Evolutionary conservation across 495 filamentous ascomycete species (phyloP), one percentile per base, ranked within the genome.

Genomic region (Tuber brumale): DNA sequence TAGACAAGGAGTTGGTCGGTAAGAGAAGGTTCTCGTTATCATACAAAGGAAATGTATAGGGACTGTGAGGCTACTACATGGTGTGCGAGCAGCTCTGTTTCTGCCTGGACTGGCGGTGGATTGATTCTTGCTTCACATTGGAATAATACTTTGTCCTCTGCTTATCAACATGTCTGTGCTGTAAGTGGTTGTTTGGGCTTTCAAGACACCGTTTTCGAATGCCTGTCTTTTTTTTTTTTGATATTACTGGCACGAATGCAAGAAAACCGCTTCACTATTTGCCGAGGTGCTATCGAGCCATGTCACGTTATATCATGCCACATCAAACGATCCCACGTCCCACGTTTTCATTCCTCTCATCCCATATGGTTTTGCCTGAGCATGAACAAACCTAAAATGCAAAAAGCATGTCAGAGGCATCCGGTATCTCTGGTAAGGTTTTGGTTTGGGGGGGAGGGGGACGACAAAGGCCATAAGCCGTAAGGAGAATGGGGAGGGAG

Each of bases 361-460:
- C 91, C 95, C 95, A 99, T 45, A 99, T 87, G 80, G 94, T 97
- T 90, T 99, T 97, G 4, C 95, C 95, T 61, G 93, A 96, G 85
- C 95, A 98, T 21, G 92, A 95, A 75, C 89, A 91, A n/a, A 83
- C 79, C 82, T 83, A 74, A 27, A n/a, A 83, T 77, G 81, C 83
- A 70, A 23, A 73, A 23, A 72, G 39, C 23, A 12, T 51, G 41
- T 77, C 42, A 77, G 74, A 41, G 51, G 69, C 66, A 23, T 9
- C 9, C 27, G 27, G 39, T 41, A 61, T 46, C 48, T 37, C 0
- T 18, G 43, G 37, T 4, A 75, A 14, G 27, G 23, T 39, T 75
- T 71, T n/a, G n/a, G 42, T 37, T 39, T 45, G 43, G 45, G 16
- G 43, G 27, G 66, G 66, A 39, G 2, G 57, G 0, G 57, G 14